A percentile compares a stretch with the other conserved stretches of the same genome.
Conservation (phyloP, 208 protist genomes). For the Tetramitus jugosus region DNA sequence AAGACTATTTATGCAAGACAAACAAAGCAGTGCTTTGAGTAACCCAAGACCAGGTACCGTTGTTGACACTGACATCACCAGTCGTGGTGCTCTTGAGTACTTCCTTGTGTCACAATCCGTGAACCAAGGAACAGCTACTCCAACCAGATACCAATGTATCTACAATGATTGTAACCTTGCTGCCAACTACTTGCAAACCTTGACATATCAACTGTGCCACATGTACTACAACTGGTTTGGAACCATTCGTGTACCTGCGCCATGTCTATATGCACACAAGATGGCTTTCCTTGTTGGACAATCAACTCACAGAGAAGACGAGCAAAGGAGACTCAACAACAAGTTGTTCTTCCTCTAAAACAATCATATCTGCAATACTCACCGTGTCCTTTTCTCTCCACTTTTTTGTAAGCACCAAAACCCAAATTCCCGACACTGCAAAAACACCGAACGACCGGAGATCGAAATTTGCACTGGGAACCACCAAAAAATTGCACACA, state of each 20-base stretch:
- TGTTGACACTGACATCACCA: slow-evolving; percentile 12
- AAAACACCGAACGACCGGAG: too few relatives aligned
- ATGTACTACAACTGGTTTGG: slow-evolving; percentile 24
- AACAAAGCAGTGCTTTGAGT: background rate
- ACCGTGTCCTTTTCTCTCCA: too few relatives aligned
- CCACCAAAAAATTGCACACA: too few relatives aligned
- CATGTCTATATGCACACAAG: slow-evolving; percentile 4
- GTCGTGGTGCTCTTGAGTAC: background rate
- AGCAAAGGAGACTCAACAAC: background rate
- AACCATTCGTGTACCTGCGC: background rate
- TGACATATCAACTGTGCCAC: slow-evolving; percentile 9
- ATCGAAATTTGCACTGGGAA: too few relatives aligned
- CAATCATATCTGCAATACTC: too few relatives aligned
- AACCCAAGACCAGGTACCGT: slow-evolving; percentile 19
- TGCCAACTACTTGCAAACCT: background rate
- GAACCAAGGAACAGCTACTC: slow-evolving; percentile 24
- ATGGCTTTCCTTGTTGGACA: slow-evolving; percentile 14
- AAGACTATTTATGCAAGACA: background rate
- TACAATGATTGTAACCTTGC: background rate
- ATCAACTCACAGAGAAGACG: background rate
- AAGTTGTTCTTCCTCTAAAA: background rate
- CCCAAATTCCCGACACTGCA: too few relatives aligned
- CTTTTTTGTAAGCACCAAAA: too few relatives aligned
- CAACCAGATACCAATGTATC: slow-evolving; percentile 23
- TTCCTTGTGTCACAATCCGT: background rate